Evolutionary conservation across 495 filamentous ascomycete species (phyloP).

Genomic region (Emericellopsis terricola): DNA sequence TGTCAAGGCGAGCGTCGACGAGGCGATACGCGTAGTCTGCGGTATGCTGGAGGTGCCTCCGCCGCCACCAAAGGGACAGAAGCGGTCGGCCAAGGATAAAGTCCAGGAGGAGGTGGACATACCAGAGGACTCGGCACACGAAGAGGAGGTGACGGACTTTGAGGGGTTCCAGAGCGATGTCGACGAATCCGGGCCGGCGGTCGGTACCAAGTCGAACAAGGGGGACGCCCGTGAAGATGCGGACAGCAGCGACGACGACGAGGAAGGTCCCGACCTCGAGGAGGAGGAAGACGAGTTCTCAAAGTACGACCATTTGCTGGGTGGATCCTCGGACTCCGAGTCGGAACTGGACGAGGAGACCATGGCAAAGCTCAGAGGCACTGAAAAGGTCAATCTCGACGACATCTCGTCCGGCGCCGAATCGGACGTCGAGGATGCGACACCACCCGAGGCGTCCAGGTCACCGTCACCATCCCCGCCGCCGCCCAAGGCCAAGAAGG

Average conservation of each 20-base stretch:
- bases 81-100: slow-evolving; percentile 6
- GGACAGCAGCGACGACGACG: slow-evolving; percentile 10
- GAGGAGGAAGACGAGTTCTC: slow-evolving; percentile 32
- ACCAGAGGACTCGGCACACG: slow-evolving; percentile 9
- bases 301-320: slow-evolving; percentile 18
- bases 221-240: slow-evolving; percentile 7
- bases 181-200: background rate
- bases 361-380: slow-evolving; percentile 1
- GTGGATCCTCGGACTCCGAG: slow-evolving; percentile 23
- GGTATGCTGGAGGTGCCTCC: slow-evolving; percentile 39
- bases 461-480: background rate
- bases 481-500: slow-evolving; percentile 1
- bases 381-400: slow-evolving; percentile 2
- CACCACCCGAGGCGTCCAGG: background rate
- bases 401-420: slow-evolving; percentile 11
- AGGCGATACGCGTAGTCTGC: slow-evolving; percentile 43
- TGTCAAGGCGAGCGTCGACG: slow-evolving; percentile 49
- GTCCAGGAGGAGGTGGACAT: slow-evolving; percentile 7
- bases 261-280: slow-evolving; percentile 26
- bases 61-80: slow-evolving; percentile 12
- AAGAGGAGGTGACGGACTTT: slow-evolving; percentile 3
- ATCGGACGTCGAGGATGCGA: slow-evolving; percentile 1
- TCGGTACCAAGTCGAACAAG: background rate
- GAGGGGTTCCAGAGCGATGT: slow-evolving; percentile 3
- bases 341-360: slow-evolving; percentile 12